Evolutionary conservation across 176 grass and related monocot species (phyloP).

Genomic region (Microstegium vimineum): DNA sequence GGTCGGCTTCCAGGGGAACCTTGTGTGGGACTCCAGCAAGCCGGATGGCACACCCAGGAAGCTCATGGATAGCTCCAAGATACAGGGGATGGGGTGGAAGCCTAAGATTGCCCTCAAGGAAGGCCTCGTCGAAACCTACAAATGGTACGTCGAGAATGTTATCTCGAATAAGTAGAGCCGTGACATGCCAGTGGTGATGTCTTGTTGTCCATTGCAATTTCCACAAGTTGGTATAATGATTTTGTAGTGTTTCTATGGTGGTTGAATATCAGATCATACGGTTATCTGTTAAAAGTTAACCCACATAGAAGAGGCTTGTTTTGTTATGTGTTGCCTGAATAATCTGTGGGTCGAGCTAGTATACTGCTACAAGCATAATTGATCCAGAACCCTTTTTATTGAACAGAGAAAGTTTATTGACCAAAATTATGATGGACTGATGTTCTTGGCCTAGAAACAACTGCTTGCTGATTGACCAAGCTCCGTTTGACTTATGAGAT

Average conservation of each 20-base stretch:
- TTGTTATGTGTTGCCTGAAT: conserved; percentile 14
- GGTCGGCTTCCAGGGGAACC: conserved; percentile 56
- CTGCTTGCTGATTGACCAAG: neutral
- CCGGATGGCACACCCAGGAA: conserved; percentile 72
- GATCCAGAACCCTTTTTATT: neutral
- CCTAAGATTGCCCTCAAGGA: conserved; percentile 59
- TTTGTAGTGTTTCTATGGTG: neutral
- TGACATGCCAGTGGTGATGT: neutral
- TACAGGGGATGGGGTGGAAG: conserved; percentile 64
- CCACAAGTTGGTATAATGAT: neutral
- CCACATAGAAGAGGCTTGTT: conserved; percentile 2
- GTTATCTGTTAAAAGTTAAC: neutral
- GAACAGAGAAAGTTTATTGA: neutral
- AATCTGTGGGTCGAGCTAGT: conserved; percentile 16
- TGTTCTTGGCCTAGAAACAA: conserved; percentile 5
- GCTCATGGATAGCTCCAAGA: conserved; percentile 87
- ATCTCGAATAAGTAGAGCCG: neutral
- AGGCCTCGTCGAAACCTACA: conserved; percentile 62
- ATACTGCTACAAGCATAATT: conserved; percentile 12
- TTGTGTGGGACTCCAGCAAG: conserved; percentile 67
- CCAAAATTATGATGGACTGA: neutral
- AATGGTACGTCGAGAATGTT: conserved; percentile 78
- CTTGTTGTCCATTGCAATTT: neutral
- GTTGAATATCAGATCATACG: conserved; percentile 3
- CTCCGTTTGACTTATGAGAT: neutral